Evolutionary conservation across 768 basidiomycete species (phyloP), one percentile per base, ranked within the genome.

Genomic region (Thelephora aurantiotincta): DNA sequence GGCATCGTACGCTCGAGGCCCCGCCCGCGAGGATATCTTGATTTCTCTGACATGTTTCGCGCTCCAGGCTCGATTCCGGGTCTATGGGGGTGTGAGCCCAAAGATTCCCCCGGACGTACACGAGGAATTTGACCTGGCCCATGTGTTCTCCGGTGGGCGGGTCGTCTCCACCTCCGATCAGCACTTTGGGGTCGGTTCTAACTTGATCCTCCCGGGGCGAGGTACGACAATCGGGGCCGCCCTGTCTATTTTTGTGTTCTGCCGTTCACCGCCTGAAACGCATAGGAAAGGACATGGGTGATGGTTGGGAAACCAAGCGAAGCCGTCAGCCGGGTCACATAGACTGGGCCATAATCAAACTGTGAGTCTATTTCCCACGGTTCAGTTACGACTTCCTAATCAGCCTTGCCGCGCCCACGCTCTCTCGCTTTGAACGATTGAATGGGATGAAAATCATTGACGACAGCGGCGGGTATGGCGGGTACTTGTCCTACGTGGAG

Each of bases 291-390:
- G 83, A 94, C 57, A 99, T 99, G 91, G 80, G 92, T 4, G 93
- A 96, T 58, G 96, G 96, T 3, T 99, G 96, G 96, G 96, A 99
- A 65, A 98, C 94, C 2, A 90, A 85, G 60, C 73, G 96, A 51
- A 93, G 85, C 57, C 72, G 88, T 46, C 69, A 66, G 37, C 73
- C 73, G 47, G 89, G 74, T 35, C 91, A 92, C 63, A 86, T 78
- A 43, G 93, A 98, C 56, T 97, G 90, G 87, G 87, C 76, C 4
- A 74, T 97, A 50, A 79, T 94, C 48, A 85, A 82, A 65, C 67
- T 99, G 88, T 91, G 58, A 61, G 85, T 68, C 43, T 30, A 12
- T 12, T 47, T 26, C 36, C 13, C 37, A 43, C 5, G 16, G 26
- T 35, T 18, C 35, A 50, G 22, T 33, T 5, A 35, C 18, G 16